Conservation (phyloP, 1,284 basidiomycete species). For the Rhodotorula mucilaginosa region DNA sequence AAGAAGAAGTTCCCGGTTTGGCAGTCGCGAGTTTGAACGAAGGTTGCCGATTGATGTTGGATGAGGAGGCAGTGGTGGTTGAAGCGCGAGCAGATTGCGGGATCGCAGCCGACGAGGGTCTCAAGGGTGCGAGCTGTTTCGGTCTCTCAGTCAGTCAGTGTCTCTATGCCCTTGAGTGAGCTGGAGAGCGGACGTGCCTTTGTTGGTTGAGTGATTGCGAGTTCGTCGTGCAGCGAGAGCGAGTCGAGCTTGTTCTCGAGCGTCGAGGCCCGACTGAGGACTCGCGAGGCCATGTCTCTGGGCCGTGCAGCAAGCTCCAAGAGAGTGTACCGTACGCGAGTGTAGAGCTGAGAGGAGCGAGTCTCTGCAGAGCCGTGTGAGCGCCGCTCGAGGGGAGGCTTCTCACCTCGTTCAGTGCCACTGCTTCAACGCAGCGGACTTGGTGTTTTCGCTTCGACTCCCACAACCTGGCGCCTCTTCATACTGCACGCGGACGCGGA, state of each 20-base stretch:
- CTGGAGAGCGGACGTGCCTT: background rate
- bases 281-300: slow-evolving; percentile 25
- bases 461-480: too few relatives aligned
- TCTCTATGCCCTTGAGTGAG: background rate
- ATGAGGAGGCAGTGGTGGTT: slow-evolving; percentile 15
- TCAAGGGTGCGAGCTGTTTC: slow-evolving; percentile 23
- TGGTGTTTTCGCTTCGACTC: too few relatives aligned
- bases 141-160: accelerated
- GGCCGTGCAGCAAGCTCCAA: too few relatives aligned
- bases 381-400: background rate
- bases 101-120: slow-evolving; percentile 9
- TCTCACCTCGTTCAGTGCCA: background rate
- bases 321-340: too few relatives aligned
- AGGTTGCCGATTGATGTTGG: slow-evolving; percentile 34
- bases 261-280: slow-evolving; percentile 20
- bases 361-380: background rate
- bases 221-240: slow-evolving; percentile 21
- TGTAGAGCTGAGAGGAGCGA: background rate
- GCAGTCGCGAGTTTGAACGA: slow-evolving; percentile 33
- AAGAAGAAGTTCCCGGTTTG: background rate
- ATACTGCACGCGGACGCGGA: background rate
- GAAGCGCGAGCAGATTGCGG: background rate
- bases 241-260: slow-evolving; percentile 36
- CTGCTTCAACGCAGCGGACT: too few relatives aligned
- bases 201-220: background rate